These are phyloP conservation scores for Citeromyces siamensis DNA, from an alignment of 1,139 yeast species.

Conservation along the genomic window DNA sequence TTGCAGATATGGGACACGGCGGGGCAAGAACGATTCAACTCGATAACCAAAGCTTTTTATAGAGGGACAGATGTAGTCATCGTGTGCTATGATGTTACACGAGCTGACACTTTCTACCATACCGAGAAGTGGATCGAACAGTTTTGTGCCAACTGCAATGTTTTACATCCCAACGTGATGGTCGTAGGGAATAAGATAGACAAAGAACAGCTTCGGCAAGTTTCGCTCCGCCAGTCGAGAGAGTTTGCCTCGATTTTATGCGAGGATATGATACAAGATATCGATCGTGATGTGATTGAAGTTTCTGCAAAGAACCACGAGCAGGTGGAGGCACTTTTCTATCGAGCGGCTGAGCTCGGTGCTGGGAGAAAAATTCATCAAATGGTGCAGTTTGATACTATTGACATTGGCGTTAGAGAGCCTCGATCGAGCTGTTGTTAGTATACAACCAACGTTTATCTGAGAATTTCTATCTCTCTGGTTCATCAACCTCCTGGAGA, in stretches of 20 bases:
- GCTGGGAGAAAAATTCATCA: slow-evolving; percentile 13
- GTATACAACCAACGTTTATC: too few species aligned
- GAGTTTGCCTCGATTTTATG: slow-evolving; percentile 23
- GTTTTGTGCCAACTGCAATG: slow-evolving; percentile 38
- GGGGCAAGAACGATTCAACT: slow-evolving; percentile 53
- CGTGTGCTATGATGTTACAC: slow-evolving; percentile 43
- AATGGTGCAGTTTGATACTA: slow-evolving; percentile 27
- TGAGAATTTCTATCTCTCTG: too few species aligned
- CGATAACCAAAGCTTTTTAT: slow-evolving; percentile 46
- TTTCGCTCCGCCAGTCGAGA: slow-evolving; percentile 26
- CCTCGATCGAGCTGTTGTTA: slow-evolving; percentile 1
- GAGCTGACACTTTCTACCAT: slow-evolving; percentile 39
- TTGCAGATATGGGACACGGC: slow-evolving; percentile 60
- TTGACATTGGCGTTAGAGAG: slow-evolving; percentile 19
- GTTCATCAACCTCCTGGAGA: too few species aligned
- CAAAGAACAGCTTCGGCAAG: slow-evolving; percentile 25
- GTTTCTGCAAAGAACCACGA: slow-evolving; percentile 28
- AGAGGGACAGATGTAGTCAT: slow-evolving; percentile 51
- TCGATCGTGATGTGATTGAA: slow-evolving; percentile 31
- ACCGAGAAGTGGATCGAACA: slow-evolving; percentile 38
- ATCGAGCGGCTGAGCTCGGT: slow-evolving; percentile 32
- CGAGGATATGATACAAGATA: slow-evolving; percentile 25
- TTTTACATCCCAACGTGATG: slow-evolving; percentile 33
- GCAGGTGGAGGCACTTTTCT: slow-evolving; percentile 27
- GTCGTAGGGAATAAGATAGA: slow-evolving; percentile 47